phyloP scores from a whole-genome alignment of 345 rosid genomes.

The Gossypium australe region DNA sequence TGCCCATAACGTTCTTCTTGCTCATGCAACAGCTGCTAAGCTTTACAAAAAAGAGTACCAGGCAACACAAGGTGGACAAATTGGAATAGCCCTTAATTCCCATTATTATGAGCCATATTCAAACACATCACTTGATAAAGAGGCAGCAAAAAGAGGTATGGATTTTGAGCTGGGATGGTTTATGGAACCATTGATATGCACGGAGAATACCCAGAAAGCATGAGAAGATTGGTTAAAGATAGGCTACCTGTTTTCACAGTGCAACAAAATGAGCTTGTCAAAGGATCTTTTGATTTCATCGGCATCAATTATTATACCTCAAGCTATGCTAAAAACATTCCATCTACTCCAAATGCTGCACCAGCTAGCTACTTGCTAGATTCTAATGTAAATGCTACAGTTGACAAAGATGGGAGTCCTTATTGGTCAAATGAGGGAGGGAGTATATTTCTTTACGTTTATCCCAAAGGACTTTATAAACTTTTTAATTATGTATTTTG shows the following conservation, averaged over 20 bases:
- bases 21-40: conserved; percentile 38
- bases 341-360: conserved; percentile 6
- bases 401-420: conserved; percentile 21
- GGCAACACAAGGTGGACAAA: conserved; percentile 33
- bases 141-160: conserved; percentile 29
- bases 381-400: conserved; percentile 4
- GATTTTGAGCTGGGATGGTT: conserved; percentile 47
- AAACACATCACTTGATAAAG: conserved; percentile 20
- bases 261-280: conserved; percentile 27
- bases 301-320: conserved; percentile 44
- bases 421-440: conserved; percentile 39
- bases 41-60: conserved; percentile 38
- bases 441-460: conserved; percentile 11
- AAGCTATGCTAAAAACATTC: conserved; percentile 25
- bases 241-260: conserved; percentile 38
- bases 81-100: conserved; percentile 34
- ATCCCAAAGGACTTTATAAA: conserved; percentile 34
- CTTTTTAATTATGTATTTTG: neutral
- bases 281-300: conserved; percentile 40
- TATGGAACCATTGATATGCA: conserved; percentile 34
- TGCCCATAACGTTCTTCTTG: conserved; percentile 32
- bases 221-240: conserved; percentile 31
- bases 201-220: conserved; percentile 40
- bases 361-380: conserved; percentile 17
- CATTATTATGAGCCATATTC: conserved; percentile 32